Base-by-base conservation (phyloP, 129 eudicot species). In the Glebionis coronaria region DNA sequence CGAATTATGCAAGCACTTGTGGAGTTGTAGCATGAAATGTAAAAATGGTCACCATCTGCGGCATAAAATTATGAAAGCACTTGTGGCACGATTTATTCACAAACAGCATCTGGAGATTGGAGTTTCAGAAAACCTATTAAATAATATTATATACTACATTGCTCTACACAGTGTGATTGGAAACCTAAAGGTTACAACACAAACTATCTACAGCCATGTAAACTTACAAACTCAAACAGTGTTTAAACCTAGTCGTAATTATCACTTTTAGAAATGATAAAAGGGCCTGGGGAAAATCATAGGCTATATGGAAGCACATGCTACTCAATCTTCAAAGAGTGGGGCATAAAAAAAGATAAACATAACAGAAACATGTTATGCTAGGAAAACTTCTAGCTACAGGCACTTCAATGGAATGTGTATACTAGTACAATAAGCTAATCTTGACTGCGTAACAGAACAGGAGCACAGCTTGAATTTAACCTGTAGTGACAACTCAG, bases 171-270 rank as follows among this genome's bases (percentile, higher is more conserved):
- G 12, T 19, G 60, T 18, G n/a, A 5, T 20, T 1, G 19, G 29
- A 28, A 59, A 28, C 64, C 16, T 23, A 57, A 25, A 57, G 4
- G 62, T 56, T 56, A 56, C 28, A 20, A 25, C 14, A 3, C 28
- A 25, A 20, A 47, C 53, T 25, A 57, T 56, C 23, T 56, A 56
- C 61, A 19, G 23, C 21, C 12, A 56, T 25, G 27, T 57, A 4
- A 57, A 57, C 62, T 9, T 57, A 35, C 3, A 57, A 57, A 57
- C 25, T 9, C 8, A 42, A 25, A 57, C 44, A 59, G 64, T 59
- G 29, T 29, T 27, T 13, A 59, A 59, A 4, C 64, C 44, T 14
- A 18, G 12, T 59, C 64, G 8, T 5, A 14, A 59, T 14, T 59
- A 59, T 61, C n/a, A 16, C 2, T 10, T 61, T 47, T 61, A 61